Evolutionary conservation across 352 stramenopile species (phyloP).

Genomic region (Phytophthora pinifolia): DNA sequence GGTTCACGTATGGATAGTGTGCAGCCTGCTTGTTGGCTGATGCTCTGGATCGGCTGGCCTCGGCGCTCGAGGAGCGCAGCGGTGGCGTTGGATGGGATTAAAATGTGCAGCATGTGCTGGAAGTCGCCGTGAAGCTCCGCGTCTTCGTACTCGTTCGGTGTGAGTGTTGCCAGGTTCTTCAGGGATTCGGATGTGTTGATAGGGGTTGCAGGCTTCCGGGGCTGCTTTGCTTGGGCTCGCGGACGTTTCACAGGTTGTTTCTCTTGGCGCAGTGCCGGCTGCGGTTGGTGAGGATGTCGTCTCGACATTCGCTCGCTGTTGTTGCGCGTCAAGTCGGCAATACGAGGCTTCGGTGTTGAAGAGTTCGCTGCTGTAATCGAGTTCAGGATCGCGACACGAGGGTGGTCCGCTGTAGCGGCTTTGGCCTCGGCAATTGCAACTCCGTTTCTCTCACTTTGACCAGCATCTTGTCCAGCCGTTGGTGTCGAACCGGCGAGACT

Average conservation of each 20-base stretch:
- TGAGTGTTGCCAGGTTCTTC: conserved; percentile 25
- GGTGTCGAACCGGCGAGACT: background rate
- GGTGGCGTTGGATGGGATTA: conserved; percentile 56
- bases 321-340: conserved; percentile 11
- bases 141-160: conserved; percentile 56
- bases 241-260: conserved; percentile 3
- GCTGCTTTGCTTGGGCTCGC: conserved; percentile 15
- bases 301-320: conserved; percentile 4
- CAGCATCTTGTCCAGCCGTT: conserved; percentile 4
- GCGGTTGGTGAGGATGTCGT: conserved; percentile 10
- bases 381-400: conserved; percentile 17
- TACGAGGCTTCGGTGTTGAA: conserved; percentile 5
- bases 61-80: conserved; percentile 52
- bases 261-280: conserved; percentile 5
- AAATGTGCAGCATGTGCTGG: conserved; percentile 58
- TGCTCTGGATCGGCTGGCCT: conserved; percentile 49
- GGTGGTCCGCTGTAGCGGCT: background rate
- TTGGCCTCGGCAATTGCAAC: background rate
- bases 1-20: conserved; percentile 55
- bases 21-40: conserved; percentile 48
- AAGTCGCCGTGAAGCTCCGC: conserved; percentile 55
- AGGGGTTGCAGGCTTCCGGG: background rate
- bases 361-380: background rate
- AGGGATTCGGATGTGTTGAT: conserved; percentile 9
- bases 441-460: background rate